These are phyloP conservation scores for Crucibulum laeve DNA, from an alignment of 768 basidiomycete genomes.

Conservation along the genomic window DNA sequence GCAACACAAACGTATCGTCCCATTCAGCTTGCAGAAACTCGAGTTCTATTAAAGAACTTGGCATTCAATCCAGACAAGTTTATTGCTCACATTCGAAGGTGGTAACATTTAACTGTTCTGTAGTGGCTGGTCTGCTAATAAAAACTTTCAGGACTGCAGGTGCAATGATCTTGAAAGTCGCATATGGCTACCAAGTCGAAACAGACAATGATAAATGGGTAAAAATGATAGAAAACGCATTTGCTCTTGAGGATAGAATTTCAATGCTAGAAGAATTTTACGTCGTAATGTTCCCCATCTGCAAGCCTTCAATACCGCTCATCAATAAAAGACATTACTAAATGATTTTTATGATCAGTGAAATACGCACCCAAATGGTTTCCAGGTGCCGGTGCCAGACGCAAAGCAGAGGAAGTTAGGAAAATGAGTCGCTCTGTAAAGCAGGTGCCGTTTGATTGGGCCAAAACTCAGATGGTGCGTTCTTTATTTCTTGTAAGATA, in stretches of 20 bases:
- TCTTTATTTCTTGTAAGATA: neutral
- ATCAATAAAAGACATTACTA: neutral
- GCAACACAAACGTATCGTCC: constrained; percentile 26
- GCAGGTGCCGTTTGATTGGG: constrained; percentile 24
- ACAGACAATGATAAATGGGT: constrained; percentile 29
- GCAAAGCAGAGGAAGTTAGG: constrained; percentile 13
- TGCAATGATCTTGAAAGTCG: constrained; percentile 29
- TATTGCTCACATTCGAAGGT: constrained; percentile 24
- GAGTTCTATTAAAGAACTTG: constrained; percentile 22
- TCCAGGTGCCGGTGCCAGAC: constrained; percentile 37
- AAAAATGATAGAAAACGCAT: constrained; percentile 22
- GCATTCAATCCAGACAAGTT: constrained; percentile 22
- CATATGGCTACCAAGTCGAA: constrained; percentile 35
- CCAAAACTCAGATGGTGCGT: constrained; percentile 24
- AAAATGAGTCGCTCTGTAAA: constrained; percentile 15
- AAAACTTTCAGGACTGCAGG: constrained; percentile 23
- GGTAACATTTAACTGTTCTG: constrained; percentile 4
- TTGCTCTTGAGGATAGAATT: constrained; percentile 18
- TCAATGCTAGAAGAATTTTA: constrained; percentile 28
- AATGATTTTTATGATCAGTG: constrained; percentile 23
- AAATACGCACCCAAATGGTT: constrained; percentile 37
- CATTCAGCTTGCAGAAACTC: constrained; percentile 23
- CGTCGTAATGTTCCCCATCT: constrained; percentile 34
- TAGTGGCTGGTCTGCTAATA: constrained; percentile 1
- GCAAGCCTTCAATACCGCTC: constrained; percentile 19